Base-by-base conservation (phyloP, 345 rosid genomes). In the Eucalyptus cloeziana region DNA sequence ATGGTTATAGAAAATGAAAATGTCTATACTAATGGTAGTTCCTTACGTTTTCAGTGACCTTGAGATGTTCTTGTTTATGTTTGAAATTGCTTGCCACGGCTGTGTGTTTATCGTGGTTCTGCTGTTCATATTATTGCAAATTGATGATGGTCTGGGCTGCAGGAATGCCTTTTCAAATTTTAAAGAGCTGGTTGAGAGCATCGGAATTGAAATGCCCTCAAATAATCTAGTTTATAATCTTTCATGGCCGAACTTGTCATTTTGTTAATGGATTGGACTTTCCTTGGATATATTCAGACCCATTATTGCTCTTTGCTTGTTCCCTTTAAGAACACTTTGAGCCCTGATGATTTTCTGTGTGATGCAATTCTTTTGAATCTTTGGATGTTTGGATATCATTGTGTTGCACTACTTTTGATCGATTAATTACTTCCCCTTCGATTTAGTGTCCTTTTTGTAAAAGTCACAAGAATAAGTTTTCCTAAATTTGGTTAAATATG, bases 151-250 rank as follows among this genome's bases (percentile, higher is more conserved):
- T 47, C 4, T 47, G 3, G 49, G 13, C 49, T 47, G 49, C 49
- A 47, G 13, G 49, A 47, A 47, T 47, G 49, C 49, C 49, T 47
- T 47, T 47, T 47, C 49, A 47, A 47, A 47, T 47, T 47, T 47
- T 47, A 47, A 47, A 10, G 49, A 47, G 49, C 13, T 47, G 13
- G 49, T 47, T 47, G 49, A 93, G 93, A 93, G 91, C 92, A 89
- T 88, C 90, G 86, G 92, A 91, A 89, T 87, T 89, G 47, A 89
- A 89, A 90, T 92, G 91, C 91, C 93, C 92, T 91, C 94, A 91
- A 93, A 88, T 67, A 62, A 86, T 92, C 90, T 92, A 94, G 94
- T 95, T 94, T 90, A 92, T 89, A 89, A 92, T 91, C 93, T 91
- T 92, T 93, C 90, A 88, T 90, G 92, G 89, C 89, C 91, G 49